phyloP scores from a whole-genome alignment of 805 yeast genomes.

The Candida ovalis region DNA sequence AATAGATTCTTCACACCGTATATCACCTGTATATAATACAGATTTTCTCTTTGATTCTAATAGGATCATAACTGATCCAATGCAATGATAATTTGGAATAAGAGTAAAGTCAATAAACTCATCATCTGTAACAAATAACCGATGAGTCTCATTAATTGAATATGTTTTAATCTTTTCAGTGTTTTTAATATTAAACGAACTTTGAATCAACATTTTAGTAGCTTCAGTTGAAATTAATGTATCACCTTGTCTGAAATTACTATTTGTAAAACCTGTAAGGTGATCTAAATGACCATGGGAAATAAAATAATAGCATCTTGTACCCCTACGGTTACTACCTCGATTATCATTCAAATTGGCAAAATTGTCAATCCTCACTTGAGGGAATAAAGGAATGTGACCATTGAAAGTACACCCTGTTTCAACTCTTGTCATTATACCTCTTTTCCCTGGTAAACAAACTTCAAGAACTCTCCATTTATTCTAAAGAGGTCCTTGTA shows the following conservation, averaged over 20 bases:
- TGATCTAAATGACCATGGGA: constrained; percentile 20
- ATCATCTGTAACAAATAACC: not conserved
- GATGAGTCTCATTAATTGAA: not conserved
- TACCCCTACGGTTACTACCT: not conserved
- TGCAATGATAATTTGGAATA: constrained; percentile 19
- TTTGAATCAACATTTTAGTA: constrained; percentile 1
- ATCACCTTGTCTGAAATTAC: not conserved
- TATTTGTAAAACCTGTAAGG: constrained; percentile 3
- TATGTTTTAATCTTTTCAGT: not conserved
- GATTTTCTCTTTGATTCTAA: not conserved
- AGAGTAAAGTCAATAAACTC: constrained; percentile 5
- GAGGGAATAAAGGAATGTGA: constrained; percentile 5
- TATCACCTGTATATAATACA: constrained; percentile 19
- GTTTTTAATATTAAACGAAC: not conserved
- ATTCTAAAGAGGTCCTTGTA: no score
- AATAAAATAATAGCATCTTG: constrained; percentile 12
- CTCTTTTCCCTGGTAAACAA: no score
- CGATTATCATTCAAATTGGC: no score
- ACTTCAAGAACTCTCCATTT: no score
- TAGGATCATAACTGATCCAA: constrained; percentile 20
- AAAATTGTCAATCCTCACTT: constrained; percentile 15
- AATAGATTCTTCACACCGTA: constrained; percentile 10
- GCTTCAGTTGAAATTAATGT: constrained; percentile 3
- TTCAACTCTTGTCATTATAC: not conserved
- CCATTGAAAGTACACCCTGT: constrained; percentile 14